phyloP scores from a whole-genome alignment of 257 asterid species.

The Striga asiatica region DNA sequence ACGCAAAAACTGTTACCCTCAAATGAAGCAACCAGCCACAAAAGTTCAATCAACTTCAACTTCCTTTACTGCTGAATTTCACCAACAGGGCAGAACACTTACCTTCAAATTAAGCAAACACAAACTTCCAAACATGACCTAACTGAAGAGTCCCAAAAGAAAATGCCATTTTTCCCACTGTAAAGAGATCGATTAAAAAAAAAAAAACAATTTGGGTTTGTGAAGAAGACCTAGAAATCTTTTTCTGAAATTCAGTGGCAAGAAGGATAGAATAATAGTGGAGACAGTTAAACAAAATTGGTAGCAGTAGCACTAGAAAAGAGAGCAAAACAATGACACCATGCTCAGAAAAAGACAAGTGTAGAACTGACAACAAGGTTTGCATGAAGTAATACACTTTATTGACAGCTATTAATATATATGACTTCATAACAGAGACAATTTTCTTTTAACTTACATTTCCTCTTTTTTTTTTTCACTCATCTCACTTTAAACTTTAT shows the following conservation, averaged over 20 bases:
- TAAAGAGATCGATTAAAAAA: background rate
- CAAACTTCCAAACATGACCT: conserved; percentile 16
- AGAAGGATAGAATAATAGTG: background rate
- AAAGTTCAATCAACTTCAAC: background rate
- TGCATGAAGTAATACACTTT: background rate
- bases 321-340: background rate
- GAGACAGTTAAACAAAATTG: conserved; percentile 5
- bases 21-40: conserved; percentile 38
- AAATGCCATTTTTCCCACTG: conserved; percentile 11
- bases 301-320: background rate
- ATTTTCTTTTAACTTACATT: background rate
- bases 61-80: conserved; percentile 26
- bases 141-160: conserved; percentile 3
- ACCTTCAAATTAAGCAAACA: conserved; percentile 47
- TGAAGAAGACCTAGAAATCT: background rate
- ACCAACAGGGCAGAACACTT: conserved; percentile 16
- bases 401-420: background rate
- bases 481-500: conserved; percentile 21
- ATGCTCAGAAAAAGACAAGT: conserved; percentile 20
- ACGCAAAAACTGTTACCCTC: conserved; percentile 25
- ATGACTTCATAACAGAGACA: conserved; percentile 18
- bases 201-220: background rate
- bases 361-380: conserved; percentile 17
- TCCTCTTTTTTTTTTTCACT: background rate
- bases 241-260: conserved; percentile 4